phyloP scores from a whole-genome alignment of 768 basidiomycete species.

The Naganishia vishniacii region DNA sequence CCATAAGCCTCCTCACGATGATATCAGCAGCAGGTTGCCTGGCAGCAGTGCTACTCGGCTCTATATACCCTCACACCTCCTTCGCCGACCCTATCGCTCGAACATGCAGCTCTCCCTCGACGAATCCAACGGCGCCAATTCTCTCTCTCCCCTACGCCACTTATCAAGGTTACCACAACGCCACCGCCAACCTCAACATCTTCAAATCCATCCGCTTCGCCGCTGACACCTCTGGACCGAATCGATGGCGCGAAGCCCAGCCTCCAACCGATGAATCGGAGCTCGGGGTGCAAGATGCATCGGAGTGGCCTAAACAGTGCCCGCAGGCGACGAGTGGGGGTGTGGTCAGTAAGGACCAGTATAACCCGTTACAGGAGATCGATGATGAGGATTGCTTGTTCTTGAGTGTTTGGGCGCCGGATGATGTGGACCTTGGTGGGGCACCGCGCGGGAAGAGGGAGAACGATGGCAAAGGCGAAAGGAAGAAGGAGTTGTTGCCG shows the following conservation, averaged over 20 bases:
- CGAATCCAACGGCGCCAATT: not conserved
- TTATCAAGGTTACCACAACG: constrained; percentile 23
- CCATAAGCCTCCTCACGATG: too few species aligned
- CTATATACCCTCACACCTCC: too few species aligned
- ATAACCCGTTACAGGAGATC: constrained; percentile 20
- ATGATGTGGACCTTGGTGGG: not conserved
- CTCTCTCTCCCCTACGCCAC: constrained; percentile 21
- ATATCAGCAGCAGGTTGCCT: too few species aligned
- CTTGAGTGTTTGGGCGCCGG: constrained; percentile 12
- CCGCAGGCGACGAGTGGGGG: constrained; percentile 21
- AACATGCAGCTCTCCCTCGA: not conserved
- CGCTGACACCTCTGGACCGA: not conserved
- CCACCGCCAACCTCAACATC: constrained; percentile 10
- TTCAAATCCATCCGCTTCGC: constrained; percentile 13
- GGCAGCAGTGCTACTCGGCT: too few species aligned
- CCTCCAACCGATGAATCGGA: not conserved
- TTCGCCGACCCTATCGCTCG: not conserved
- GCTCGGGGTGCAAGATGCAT: constrained; percentile 11
- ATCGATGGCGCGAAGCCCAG: constrained; percentile 21
- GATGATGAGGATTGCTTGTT: constrained; percentile 27
- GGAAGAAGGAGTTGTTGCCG: constrained; percentile 20
- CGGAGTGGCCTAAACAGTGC: constrained; percentile 20
- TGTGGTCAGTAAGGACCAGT: constrained; percentile 12
- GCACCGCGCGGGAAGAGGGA: not conserved
- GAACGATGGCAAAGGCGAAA: not conserved